Conservation (phyloP, 225 moss, liverwort and hornwort species). For the Antitrichia curtipendula region DNA sequence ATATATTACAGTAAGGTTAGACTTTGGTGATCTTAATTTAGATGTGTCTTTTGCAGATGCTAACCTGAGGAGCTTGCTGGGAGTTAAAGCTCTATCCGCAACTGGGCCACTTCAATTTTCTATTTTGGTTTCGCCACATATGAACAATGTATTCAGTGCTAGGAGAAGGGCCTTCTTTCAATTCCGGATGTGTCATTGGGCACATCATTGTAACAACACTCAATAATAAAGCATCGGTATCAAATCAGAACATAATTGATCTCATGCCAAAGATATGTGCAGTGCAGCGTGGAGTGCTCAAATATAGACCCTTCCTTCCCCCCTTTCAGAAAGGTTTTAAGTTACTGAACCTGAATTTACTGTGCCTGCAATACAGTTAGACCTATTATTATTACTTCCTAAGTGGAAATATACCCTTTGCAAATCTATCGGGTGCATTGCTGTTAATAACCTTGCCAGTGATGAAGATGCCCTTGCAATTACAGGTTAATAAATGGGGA, state of each 20-base stretch:
- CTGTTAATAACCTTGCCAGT: not conserved
- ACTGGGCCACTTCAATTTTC: not conserved
- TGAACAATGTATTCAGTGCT: not conserved
- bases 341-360: not conserved
- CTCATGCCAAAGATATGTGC: not conserved
- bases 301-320: not conserved
- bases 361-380: not conserved
- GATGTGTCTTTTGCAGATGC: not conserved
- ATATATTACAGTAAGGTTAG: not conserved
- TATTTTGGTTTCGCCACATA: not conserved
- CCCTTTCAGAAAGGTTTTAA: not conserved
- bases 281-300: not conserved
- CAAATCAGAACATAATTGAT: not conserved
- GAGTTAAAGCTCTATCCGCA: not conserved
- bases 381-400: not conserved
- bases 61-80: not conserved
- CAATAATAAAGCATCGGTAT: not conserved
- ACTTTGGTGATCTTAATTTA: not conserved
- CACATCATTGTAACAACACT: not conserved
- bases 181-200: not conserved
- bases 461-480: not conserved
- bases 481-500: not conserved
- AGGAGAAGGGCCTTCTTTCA: not conserved
- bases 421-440: not conserved
- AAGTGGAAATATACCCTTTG: not conserved